These are phyloP conservation scores for Laburnicola sp. DNA, from an alignment of 2,329 filamentous ascomycete genomes.

Conservation along the genomic window DNA sequence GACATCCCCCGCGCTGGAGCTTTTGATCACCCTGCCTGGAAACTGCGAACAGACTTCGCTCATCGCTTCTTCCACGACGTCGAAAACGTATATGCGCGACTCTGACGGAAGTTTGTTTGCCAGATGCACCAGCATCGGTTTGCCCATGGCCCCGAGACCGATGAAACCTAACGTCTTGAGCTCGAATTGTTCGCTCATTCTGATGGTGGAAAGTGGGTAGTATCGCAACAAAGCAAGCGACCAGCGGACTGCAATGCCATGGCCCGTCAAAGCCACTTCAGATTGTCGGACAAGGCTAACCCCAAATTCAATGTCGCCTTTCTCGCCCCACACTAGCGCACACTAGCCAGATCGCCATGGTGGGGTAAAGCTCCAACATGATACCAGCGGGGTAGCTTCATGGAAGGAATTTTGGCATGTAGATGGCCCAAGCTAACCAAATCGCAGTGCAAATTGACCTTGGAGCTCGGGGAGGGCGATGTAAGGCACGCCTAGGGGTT, in stretches of 20 bases:
- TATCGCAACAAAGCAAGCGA: background rate
- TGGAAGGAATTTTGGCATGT: background rate
- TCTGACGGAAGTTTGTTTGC: constrained; percentile 50
- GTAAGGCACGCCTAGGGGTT: no score
- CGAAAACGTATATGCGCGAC: constrained; percentile 54
- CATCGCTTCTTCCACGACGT: constrained; percentile 51
- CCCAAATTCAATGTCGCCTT: background rate
- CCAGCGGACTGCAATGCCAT: background rate
- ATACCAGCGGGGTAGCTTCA: background rate
- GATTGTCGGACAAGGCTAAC: background rate
- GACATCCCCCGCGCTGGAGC: constrained; percentile 52
- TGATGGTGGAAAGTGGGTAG: background rate
- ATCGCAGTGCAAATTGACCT: no score
- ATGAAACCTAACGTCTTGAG: constrained; percentile 54
- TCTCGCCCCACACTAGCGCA: constrained; percentile 7
- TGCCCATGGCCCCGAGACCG: constrained; percentile 60
- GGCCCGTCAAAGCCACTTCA: background rate
- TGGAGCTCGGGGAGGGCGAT: no score
- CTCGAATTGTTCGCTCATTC: constrained; percentile 25
- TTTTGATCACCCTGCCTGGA: constrained; percentile 45
- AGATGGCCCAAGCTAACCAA: background rate
- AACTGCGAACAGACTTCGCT: constrained; percentile 50
- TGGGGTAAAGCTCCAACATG: background rate
- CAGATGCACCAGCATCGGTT: constrained; percentile 57
- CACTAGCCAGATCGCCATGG: background rate